Base-by-base conservation (phyloP, 495 filamentous ascomycete genomes). In the Geoglossum glabrum region DNA sequence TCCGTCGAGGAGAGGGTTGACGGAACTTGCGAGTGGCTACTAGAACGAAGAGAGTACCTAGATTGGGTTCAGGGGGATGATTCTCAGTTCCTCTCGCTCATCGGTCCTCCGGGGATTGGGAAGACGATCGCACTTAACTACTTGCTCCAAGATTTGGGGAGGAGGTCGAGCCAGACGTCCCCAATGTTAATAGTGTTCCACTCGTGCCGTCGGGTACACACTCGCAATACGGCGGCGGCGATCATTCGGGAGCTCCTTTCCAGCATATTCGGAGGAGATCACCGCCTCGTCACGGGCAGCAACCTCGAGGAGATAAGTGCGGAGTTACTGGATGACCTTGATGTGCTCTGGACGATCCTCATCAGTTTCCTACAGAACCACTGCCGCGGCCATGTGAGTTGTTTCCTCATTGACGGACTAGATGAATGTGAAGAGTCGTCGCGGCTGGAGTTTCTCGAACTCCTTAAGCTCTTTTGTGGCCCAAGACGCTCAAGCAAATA, bases 191-290 rank as follows among this genome's bases (percentile, higher is more conserved):
- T 60, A 5, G 58, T 26, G 3, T 60, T 60, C 52, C 60, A 45
- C 55, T 60, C 60, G 11, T 60, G 58, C 54, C 57, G 60, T 21
- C 36, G 60, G 60, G 31, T 26, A 60, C 25, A n/a, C 40, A 9
- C 54, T n/a, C n/a, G 58, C 7, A 60, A 60, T 25, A 27, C 26
- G 5, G 57, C 58, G 8, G 17, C 19, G 4, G 56, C 58, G 6
- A 60, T 60, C 23, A 5, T 59, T 33, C 43, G 57, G 31, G 51
- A 25, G 13, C 8, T 59, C 21, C 9, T 59, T 19, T 31, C 13
- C 10, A 51, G 57, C 23, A 30, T 59, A 13, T 26, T 59, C 7
- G 4, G 3, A 8, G 3, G 19, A 52, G 3, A 31, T 1, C n/a
- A 13, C 5, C 30, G 15, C 2, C 23, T 59, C 3, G 30, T 55